Evolutionary conservation across 345 rosid genomes (phyloP).

Genomic region (Populus nigra): DNA sequence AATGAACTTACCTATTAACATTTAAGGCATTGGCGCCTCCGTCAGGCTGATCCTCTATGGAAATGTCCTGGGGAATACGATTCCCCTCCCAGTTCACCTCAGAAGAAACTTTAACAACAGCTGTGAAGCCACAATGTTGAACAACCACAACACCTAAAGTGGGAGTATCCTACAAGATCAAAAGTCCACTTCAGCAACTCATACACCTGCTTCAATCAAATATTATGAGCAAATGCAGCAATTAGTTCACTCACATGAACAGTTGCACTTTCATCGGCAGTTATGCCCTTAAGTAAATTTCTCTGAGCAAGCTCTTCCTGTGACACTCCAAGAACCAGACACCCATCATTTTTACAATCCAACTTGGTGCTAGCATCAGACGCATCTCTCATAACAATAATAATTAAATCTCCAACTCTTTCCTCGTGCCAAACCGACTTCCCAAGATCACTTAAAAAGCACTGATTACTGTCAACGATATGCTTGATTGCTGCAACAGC

Average conservation of each 20-base stretch:
- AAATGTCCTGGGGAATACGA: conserved; percentile 26
- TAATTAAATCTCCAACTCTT: conserved; percentile 27
- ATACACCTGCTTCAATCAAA: conserved; percentile 25
- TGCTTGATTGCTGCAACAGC: conserved; percentile 27
- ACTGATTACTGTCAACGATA: conserved; percentile 14
- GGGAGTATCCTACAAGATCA: conserved; percentile 34
- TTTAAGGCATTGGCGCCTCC: conserved; percentile 38
- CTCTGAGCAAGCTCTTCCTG: conserved; percentile 35
- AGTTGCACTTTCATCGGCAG: conserved; percentile 38
- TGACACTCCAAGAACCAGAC: conserved; percentile 28
- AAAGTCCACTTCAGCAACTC: conserved; percentile 30
- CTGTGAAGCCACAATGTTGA: conserved; percentile 34
- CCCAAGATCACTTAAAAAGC: conserved; percentile 8
- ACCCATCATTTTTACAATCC: conserved; percentile 34
- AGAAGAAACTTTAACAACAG: conserved; percentile 30
- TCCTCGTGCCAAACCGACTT: conserved; percentile 17
- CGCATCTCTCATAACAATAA: conserved; percentile 23
- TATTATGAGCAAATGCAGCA: conserved; percentile 20
- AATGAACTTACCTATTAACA: conserved; percentile 33
- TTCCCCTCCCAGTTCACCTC: conserved; percentile 30
- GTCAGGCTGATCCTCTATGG: conserved; percentile 33
- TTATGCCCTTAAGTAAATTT: conserved; percentile 35
- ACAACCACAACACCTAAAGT: conserved; percentile 36
- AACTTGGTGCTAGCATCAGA: conserved; percentile 29
- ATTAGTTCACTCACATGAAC: conserved; percentile 29